Evolutionary conservation across 257 asterid genomes (phyloP).

Genomic region (Hygrophila difformis): DNA sequence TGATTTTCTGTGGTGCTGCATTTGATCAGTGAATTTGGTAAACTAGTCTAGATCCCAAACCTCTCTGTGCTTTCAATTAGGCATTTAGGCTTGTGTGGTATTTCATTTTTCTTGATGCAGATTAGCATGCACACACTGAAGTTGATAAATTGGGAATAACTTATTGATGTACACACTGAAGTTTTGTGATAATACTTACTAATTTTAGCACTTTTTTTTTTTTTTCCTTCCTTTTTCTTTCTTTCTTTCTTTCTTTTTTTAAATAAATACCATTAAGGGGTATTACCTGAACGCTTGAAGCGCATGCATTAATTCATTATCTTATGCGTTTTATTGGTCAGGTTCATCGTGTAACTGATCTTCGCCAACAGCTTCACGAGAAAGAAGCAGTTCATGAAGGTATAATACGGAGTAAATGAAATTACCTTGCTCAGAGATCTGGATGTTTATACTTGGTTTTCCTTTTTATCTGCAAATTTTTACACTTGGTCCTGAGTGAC

Average conservation of each 20-base stretch:
- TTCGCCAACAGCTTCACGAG: slow-evolving; percentile 54
- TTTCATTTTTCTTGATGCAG: too few species aligned
- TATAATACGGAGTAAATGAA: slow-evolving; percentile 20
- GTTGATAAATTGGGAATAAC: too few species aligned
- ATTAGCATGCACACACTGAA: too few species aligned
- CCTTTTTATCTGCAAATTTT: background rate
- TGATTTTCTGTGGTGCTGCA: too few species aligned
- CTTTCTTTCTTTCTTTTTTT: too few species aligned
- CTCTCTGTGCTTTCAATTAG: too few species aligned
- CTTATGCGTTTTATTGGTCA: slow-evolving; percentile 26
- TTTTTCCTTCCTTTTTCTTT: slow-evolving; percentile 1
- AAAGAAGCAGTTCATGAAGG: slow-evolving; percentile 81
- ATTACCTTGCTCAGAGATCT: slow-evolving; percentile 1
- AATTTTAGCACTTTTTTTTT: background rate
- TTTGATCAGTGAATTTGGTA: too few species aligned
- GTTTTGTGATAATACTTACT: too few species aligned
- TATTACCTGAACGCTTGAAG: background rate
- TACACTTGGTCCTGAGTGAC: too few species aligned
- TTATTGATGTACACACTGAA: too few species aligned
- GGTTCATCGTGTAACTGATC: slow-evolving; percentile 59
- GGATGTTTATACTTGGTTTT: slow-evolving; percentile 6
- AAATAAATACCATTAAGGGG: background rate
- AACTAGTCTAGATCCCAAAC: too few species aligned
- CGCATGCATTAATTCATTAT: slow-evolving; percentile 12
- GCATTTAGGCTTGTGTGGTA: too few species aligned